These are phyloP conservation scores for Curvularia lunata DNA, from an alignment of 2,329 filamentous ascomycete genomes.

Conservation along the genomic window DNA sequence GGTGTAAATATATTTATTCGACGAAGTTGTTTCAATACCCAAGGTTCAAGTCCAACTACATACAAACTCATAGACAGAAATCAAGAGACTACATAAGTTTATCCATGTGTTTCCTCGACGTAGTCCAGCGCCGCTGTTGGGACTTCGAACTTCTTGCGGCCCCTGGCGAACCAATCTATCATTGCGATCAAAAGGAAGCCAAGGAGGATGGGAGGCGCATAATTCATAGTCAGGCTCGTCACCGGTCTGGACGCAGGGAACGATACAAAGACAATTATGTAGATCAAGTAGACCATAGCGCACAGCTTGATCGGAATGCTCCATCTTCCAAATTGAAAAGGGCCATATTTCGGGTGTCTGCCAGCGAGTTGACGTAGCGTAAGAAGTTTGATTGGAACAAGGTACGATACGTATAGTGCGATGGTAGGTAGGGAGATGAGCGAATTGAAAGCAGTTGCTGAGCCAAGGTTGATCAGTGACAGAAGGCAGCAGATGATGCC, in stretches of 20 bases:
- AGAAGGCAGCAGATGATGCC: conserved; percentile 41
- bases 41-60: not conserved
- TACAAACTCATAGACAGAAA: not conserved
- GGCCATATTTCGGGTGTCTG: conserved; percentile 19
- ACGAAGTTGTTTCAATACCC: not conserved
- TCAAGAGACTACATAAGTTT: not conserved
- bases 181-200: conserved; percentile 22
- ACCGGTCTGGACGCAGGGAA: conserved; percentile 33
- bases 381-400: conserved; percentile 36
- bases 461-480: conserved; percentile 52
- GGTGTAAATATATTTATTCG: not conserved
- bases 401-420: conserved; percentile 35
- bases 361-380: conserved; percentile 22
- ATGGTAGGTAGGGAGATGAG: conserved; percentile 40
- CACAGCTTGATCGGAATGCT: conserved; percentile 46
- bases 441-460: conserved; percentile 47
- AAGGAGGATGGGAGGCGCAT: conserved; percentile 18
- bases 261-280: conserved; percentile 46
- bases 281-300: conserved; percentile 41
- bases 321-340: conserved; percentile 44
- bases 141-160: conserved; percentile 22
- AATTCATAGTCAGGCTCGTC: conserved; percentile 28
- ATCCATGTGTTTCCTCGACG: not conserved
- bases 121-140: conserved; percentile 11
- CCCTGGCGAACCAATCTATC: conserved; percentile 24